These are phyloP conservation scores for Cryoendolithus antarcticus DNA, from an alignment of 2,329 filamentous ascomycete genomes.

Conservation along the genomic window DNA sequence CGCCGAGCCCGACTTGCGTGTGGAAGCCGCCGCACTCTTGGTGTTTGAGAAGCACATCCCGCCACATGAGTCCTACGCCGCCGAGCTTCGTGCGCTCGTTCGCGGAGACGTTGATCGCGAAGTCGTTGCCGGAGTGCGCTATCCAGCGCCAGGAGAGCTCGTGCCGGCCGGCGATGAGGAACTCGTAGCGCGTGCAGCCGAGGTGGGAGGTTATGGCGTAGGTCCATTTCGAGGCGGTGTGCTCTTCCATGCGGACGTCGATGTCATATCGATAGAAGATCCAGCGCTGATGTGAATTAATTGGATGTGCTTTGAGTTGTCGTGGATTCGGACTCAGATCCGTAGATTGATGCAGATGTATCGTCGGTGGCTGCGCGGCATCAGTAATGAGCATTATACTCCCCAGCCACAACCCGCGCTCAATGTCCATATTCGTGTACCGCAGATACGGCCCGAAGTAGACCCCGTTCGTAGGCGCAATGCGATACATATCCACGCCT, in stretches of 20 bases:
- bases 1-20: conserved; percentile 78
- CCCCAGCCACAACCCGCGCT: conserved; percentile 79
- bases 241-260: conserved; percentile 78
- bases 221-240: conserved; percentile 72
- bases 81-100: conserved; percentile 77
- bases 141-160: conserved; percentile 95
- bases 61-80: conserved; percentile 95
- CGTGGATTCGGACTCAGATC: conserved; percentile 84
- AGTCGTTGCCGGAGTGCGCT: conserved; percentile 92
- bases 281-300: conserved; percentile 86
- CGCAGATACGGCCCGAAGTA: conserved; percentile 95
- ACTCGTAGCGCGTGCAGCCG: conserved; percentile 96
- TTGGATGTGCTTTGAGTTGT: conserved; percentile 69
- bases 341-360: conserved; percentile 81
- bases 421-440: conserved; percentile 95
- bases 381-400: conserved; percentile 92
- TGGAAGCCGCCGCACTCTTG: conserved; percentile 94
- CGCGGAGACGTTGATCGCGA: conserved; percentile 73
- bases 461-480: conserved; percentile 86
- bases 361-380: conserved; percentile 81
- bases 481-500: conserved; percentile 88
- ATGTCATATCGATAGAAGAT: conserved; percentile 92
- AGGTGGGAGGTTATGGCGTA: conserved; percentile 96
- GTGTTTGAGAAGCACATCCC: conserved; percentile 95
- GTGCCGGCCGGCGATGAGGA: conserved; percentile 78